phyloP scores from a whole-genome alignment of 345 rosid genomes.

The Carallia brachiata region DNA sequence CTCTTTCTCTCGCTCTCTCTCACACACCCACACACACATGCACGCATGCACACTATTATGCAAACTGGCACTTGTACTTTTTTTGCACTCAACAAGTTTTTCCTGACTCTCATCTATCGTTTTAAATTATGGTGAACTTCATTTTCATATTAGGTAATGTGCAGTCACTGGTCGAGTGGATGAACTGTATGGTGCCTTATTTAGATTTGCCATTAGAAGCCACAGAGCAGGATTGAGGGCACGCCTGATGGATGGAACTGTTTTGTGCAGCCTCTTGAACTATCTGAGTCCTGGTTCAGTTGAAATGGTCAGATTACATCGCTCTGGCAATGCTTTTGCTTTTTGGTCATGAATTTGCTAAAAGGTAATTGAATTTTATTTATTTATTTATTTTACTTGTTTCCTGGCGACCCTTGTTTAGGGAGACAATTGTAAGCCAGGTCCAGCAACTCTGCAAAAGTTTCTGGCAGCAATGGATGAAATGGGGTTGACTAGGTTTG shows the following conservation, averaged over 20 bases:
- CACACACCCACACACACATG: too few species aligned
- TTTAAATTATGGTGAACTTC: not conserved
- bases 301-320: constrained; percentile 43
- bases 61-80: too few species aligned
- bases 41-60: too few species aligned
- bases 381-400: not conserved
- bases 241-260: constrained; percentile 65
- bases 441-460: constrained; percentile 37
- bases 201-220: constrained; percentile 55
- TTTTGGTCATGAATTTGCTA: not conserved
- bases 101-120: not conserved
- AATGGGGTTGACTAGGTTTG: constrained; percentile 67
- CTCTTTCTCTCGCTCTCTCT: too few species aligned
- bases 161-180: constrained; percentile 59
- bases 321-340: not conserved
- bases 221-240: constrained; percentile 57
- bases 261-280: constrained; percentile 58
- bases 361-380: not conserved
- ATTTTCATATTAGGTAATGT: constrained; percentile 39
- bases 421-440: constrained; percentile 44
- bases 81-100: not conserved
- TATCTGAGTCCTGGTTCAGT: constrained; percentile 52
- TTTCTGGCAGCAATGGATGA: constrained; percentile 68
- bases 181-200: constrained; percentile 52
- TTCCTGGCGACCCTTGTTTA: constrained; percentile 15